These are phyloP conservation scores for Camellia oleifera DNA, from an alignment of 179 eudicot species.

Conservation along the genomic window DNA sequence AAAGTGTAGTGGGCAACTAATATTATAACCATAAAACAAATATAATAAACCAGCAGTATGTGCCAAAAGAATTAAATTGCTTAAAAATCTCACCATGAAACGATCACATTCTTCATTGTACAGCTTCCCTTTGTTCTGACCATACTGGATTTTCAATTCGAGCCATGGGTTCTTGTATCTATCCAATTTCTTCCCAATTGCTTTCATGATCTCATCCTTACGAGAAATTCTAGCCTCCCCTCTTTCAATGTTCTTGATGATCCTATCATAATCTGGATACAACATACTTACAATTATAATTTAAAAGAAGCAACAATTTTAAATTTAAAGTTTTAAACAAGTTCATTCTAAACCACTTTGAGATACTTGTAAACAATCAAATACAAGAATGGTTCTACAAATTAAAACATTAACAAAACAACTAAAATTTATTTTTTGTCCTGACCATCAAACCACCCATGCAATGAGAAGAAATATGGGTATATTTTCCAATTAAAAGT, in stretches of 20 bases:
- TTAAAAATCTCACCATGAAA: constrained; percentile 66
- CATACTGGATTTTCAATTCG: constrained; percentile 94
- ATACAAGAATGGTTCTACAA: not conserved
- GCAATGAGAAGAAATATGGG: too few species aligned
- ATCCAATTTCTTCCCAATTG: constrained; percentile 91
- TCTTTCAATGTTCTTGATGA: constrained; percentile 92
- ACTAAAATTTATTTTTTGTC: not conserved
- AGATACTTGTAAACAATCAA: not conserved
- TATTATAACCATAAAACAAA: not conserved
- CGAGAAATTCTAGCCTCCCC: constrained; percentile 98
- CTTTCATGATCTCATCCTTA: constrained; percentile 97
- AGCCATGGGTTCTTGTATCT: constrained; percentile 98
- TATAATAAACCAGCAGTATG: not conserved
- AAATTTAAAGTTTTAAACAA: not conserved
- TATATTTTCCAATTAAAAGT: too few species aligned
- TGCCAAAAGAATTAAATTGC: not conserved
- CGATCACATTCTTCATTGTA: constrained; percentile 99
- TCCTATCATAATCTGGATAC: constrained; percentile 81
- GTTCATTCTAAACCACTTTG: not conserved
- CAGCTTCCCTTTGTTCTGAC: constrained; percentile 98
- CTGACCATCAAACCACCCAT: too few species aligned
- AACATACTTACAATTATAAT: not conserved
- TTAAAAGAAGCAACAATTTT: constrained; percentile 12
- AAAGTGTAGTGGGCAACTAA: not conserved
- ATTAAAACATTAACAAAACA: not conserved